Conservation (phyloP, 1,139 yeast genomes). For the Lodderomyces theae region DNA sequence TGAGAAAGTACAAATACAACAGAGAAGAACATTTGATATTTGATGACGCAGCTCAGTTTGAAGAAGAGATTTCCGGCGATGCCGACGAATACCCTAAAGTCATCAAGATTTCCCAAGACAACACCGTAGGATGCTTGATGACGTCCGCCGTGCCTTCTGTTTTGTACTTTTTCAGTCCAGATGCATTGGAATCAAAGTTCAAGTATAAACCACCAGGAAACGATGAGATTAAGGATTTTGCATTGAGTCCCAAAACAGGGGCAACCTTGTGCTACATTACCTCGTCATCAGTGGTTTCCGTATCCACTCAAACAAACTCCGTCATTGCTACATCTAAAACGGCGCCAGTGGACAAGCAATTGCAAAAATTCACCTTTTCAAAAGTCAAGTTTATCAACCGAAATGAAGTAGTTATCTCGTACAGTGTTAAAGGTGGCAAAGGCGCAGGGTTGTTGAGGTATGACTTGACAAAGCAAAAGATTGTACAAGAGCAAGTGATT, state of each 20-base stretch:
- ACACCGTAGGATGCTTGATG: constrained; percentile 57
- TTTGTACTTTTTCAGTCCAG: constrained; percentile 58
- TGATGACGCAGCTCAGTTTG: constrained; percentile 57
- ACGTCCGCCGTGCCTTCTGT: constrained; percentile 61
- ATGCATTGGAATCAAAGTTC: constrained; percentile 39
- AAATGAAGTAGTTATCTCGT: constrained; percentile 53
- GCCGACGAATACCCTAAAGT: constrained; percentile 60
- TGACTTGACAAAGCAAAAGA: constrained; percentile 40
- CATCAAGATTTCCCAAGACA: constrained; percentile 52
- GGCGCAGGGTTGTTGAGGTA: constrained; percentile 42
- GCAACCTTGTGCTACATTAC: constrained; percentile 59
- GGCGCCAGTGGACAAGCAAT: constrained; percentile 23
- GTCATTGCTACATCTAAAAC: constrained; percentile 32
- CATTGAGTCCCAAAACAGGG: constrained; percentile 43
- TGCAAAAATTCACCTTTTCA: constrained; percentile 42
- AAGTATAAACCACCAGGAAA: constrained; percentile 19
- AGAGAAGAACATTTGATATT: constrained; percentile 61
- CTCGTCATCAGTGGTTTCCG: constrained; percentile 48
- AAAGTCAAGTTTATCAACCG: constrained; percentile 60
- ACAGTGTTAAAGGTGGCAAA: constrained; percentile 43
- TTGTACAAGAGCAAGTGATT: constrained; percentile 42
- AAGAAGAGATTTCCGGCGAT: constrained; percentile 30
- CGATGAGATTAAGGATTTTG: constrained; percentile 28
- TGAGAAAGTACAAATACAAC: constrained; percentile 59
- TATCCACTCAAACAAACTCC: constrained; percentile 46